Evolutionary conservation across 495 filamentous ascomycete species (phyloP).

Genomic region (Xylaria venustula): DNA sequence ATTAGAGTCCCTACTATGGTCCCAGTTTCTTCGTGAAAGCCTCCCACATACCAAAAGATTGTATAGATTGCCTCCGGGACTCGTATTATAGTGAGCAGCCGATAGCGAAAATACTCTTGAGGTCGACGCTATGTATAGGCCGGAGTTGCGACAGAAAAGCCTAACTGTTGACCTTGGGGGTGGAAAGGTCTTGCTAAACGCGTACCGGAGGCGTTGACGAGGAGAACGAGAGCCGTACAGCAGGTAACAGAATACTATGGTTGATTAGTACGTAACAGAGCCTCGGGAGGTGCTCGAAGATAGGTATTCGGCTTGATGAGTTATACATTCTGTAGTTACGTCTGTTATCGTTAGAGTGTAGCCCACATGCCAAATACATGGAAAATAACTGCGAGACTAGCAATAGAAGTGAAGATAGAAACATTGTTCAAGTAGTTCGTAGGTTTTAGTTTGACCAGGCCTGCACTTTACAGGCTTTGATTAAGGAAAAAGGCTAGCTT

Average conservation of each 20-base stretch:
- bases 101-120: conserved; percentile 28
- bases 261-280: not conserved
- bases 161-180: conserved; percentile 44
- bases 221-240: conserved; percentile 1
- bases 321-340: too few relatives aligned
- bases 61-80: not conserved
- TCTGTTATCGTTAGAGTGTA: too few relatives aligned
- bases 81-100: not conserved
- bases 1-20: not conserved
- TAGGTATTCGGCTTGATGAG: too few relatives aligned
- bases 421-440: too few relatives aligned
- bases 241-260: not conserved
- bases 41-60: not conserved
- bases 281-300: too few relatives aligned
- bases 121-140: conserved; percentile 30
- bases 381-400: too few relatives aligned
- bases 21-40: not conserved
- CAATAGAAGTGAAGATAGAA: too few relatives aligned
- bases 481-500: too few relatives aligned
- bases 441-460: too few relatives aligned
- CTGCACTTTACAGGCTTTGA: too few relatives aligned
- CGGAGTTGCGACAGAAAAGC: conserved; percentile 33
- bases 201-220: conserved; percentile 30
- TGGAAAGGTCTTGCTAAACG: conserved; percentile 32
- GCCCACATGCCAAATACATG: too few relatives aligned